Base-by-base conservation (phyloP, 345 rosid species). In the Populus euphratica region DNA sequence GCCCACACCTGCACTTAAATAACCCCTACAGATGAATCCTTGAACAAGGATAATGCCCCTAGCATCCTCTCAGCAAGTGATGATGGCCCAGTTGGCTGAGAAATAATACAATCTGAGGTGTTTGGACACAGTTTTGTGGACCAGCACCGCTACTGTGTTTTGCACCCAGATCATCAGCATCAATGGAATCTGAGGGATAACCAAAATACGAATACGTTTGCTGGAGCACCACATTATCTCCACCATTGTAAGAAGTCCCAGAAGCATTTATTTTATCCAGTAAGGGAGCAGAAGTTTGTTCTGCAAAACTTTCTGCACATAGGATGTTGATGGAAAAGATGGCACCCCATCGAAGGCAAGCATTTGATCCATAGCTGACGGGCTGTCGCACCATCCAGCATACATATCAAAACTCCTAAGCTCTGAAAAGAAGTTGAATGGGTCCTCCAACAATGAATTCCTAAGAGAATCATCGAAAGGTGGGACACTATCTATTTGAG, bases 41-140 rank as follows among this genome's bases (percentile, higher is more conserved):
- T 93, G 54, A 94, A 86, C 64, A 91, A 61, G 18, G 95, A 88
- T 69, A 94, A 83, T 2, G 93, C 98, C 81, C 75, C 88, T 49
- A 93, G 86, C 98, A 93, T 91, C 91, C 77, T 93, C 85, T 94
- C 98, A 74, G 88, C 92, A 68, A 94, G 87, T 52, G 97, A 87
- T 25, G 23, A 17, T 10, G 82, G 33, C 33, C 33, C 75, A 68
- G 90, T 2, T 44, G 91, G 85, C 84, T 83, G 84, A 73, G 88
- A 63, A 80, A 90, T 39, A 71, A 78, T 65, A 76, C 44, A 54
- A 50, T 79, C 77, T 1, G 72, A 68, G 5, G 44, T 67, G 47
- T 77, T 81, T 87, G 73, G 70, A 72, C 20, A 49, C 70, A 44
- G 23, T 25, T 81, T 72, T 80, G 87, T 49, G 17, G 78, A 72